phyloP scores from a whole-genome alignment of 768 basidiomycete species.

The Psilocybe sp. region DNA sequence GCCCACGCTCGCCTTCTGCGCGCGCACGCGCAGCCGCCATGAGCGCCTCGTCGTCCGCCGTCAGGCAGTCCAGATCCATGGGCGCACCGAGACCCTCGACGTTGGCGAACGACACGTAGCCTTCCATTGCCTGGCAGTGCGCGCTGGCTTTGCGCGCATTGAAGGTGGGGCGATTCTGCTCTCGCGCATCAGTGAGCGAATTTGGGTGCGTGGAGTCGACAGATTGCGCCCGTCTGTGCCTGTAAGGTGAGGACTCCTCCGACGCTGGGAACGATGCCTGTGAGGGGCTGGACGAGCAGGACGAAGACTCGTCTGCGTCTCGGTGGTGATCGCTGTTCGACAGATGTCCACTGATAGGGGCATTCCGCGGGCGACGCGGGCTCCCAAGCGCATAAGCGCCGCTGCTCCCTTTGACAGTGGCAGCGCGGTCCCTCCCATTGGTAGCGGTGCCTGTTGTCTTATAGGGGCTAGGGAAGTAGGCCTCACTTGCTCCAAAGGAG shows the following conservation, averaged over 20 bases:
- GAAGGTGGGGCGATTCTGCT: conserved; percentile 37
- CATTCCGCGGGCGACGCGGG: conserved; percentile 3
- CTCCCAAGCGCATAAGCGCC: not conserved
- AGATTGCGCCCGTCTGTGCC: not conserved
- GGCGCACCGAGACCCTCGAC: conserved; percentile 68
- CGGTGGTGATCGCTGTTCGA: not conserved
- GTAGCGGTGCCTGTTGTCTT: conserved; percentile 11
- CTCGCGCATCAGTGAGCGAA: conserved; percentile 11
- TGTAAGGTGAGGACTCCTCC: not conserved
- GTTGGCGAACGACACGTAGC: conserved; percentile 67
- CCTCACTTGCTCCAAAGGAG: conserved; percentile 1
- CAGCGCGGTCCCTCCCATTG: not conserved
- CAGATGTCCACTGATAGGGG: not conserved
- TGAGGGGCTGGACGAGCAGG: conserved; percentile 5
- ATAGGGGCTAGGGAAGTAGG: conserved; percentile 21
- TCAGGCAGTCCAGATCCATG: conserved; percentile 6
- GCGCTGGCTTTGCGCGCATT: conserved; percentile 62
- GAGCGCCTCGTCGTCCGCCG: conserved; percentile 25
- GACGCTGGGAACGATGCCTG: conserved; percentile 9
- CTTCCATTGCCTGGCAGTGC: conserved; percentile 51
- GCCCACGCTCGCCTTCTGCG: conserved; percentile 3
- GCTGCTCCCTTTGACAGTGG: not conserved
- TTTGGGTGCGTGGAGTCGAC: not conserved
- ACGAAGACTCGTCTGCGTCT: conserved; percentile 6
- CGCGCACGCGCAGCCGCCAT: conserved; percentile 9